These are phyloP conservation scores for Coemansia furcata DNA, from an alignment of 192 early-diverging fungal genomes.

Conservation along the genomic window DNA sequence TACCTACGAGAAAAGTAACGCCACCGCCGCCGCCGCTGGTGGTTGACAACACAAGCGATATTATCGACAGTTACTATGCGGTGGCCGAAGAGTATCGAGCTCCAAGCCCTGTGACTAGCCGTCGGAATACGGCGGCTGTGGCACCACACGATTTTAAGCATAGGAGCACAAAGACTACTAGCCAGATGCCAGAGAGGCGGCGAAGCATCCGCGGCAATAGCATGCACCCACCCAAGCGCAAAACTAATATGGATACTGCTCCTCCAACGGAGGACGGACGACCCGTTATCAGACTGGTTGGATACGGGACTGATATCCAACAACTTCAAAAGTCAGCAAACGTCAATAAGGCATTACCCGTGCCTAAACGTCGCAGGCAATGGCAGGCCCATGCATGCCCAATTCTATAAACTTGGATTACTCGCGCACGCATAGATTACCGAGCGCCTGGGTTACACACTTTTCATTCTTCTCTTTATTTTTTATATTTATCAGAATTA, in stretches of 20 bases:
- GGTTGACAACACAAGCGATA: background rate
- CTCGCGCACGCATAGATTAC: background rate
- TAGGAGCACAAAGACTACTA: slow-evolving; percentile 1
- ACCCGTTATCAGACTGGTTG: background rate
- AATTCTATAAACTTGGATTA: slow-evolving; percentile 13
- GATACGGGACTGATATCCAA: background rate
- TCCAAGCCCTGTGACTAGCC: background rate
- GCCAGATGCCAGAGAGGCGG: slow-evolving; percentile 2
- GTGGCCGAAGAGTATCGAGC: background rate
- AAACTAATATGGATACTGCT: background rate
- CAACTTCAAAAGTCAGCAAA: slow-evolving; percentile 2
- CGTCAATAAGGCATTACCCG: slow-evolving; percentile 36
- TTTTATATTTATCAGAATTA: background rate
- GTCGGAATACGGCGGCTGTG: slow-evolving; percentile 6
- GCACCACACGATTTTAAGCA: background rate
- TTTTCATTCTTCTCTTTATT: background rate
- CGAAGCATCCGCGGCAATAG: slow-evolving; percentile 4
- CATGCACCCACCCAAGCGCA: background rate
- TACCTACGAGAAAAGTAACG: slow-evolving; percentile 19
- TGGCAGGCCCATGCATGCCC: slow-evolving; percentile 15
- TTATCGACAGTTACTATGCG: background rate
- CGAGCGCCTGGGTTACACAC: background rate
- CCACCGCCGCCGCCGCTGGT: background rate
- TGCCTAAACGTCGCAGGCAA: slow-evolving; percentile 16
- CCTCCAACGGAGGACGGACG: background rate